Evolutionary conservation across 768 basidiomycete genomes (phyloP).

Genomic region (Sarcomyxa edulis): DNA sequence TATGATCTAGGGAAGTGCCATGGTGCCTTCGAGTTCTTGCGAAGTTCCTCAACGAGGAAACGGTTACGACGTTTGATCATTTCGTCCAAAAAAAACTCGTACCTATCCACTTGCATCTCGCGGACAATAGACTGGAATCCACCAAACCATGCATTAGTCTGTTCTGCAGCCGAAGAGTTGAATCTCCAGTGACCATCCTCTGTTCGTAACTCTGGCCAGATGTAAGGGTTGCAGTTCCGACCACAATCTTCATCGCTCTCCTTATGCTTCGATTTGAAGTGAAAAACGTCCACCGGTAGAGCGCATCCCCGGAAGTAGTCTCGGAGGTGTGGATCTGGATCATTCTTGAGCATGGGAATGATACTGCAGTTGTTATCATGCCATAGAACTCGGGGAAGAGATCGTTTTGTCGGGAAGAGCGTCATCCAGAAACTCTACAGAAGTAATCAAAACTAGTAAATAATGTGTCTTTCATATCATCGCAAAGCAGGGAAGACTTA

Average conservation of each 20-base stretch:
- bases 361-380: conserved; percentile 23
- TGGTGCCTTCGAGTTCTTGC: too few relatives aligned
- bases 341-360: conserved; percentile 13
- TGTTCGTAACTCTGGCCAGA: conserved; percentile 26
- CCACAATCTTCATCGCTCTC: conserved; percentile 18
- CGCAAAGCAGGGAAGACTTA: too few relatives aligned
- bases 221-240: conserved; percentile 24
- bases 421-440: conserved; percentile 16
- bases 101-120: conserved; percentile 26
- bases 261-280: conserved; percentile 29
- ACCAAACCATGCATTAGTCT: conserved; percentile 37
- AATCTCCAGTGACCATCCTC: conserved; percentile 28
- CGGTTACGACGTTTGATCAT: conserved; percentile 27
- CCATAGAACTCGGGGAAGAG: conserved; percentile 19
- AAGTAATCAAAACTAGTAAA: neutral
- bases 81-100: conserved; percentile 33
- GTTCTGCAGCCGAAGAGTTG: conserved; percentile 35
- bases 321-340: conserved; percentile 5
- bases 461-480: neutral
- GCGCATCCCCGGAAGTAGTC: conserved; percentile 15
- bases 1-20: too few relatives aligned
- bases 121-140: conserved; percentile 26
- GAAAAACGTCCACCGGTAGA: conserved; percentile 30
- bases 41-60: conserved; percentile 9
- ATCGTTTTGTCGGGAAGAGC: conserved; percentile 16